These are phyloP conservation scores for Backusella macrospora DNA, from an alignment of 192 early-diverging fungal genomes.

Conservation along the genomic window DNA sequence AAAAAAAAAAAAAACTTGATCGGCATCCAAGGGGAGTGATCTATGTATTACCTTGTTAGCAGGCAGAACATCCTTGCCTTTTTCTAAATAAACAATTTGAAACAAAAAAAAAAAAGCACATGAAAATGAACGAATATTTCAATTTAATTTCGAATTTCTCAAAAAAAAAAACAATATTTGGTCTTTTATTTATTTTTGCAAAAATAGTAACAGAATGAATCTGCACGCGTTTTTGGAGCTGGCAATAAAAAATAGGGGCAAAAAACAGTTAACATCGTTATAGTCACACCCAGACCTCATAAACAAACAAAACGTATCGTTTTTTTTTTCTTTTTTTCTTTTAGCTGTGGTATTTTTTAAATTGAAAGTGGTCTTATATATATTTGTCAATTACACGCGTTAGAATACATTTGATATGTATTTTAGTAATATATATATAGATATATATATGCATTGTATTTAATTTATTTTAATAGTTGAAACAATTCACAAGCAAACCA, in stretches of 20 bases:
- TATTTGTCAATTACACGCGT: not conserved
- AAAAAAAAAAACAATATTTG: not conserved
- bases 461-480: not conserved
- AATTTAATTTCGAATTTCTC: not conserved
- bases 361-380: not conserved
- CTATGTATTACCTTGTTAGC: constrained; percentile 54
- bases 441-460: not conserved
- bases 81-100: constrained; percentile 7
- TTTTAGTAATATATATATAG: too few species aligned
- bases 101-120: constrained; percentile 3
- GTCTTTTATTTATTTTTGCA: not conserved
- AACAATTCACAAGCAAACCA: not conserved
- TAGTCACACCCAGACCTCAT: not conserved
- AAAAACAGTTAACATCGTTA: not conserved
- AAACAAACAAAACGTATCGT: not conserved
- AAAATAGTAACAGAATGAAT: constrained; percentile 10
- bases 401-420: not conserved
- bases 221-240: not conserved
- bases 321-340: not conserved
- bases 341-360: not conserved
- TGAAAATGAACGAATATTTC: not conserved
- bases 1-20: constrained; percentile 2
- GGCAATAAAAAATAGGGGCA: not conserved
- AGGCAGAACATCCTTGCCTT: not conserved
- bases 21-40: not conserved